Percentiles rank a stretch among this genome's conserved stretches.
Evolutionary conservation across 257 asterid species (phyloP).

Genomic region (Solanum bulbocastanum): DNA sequence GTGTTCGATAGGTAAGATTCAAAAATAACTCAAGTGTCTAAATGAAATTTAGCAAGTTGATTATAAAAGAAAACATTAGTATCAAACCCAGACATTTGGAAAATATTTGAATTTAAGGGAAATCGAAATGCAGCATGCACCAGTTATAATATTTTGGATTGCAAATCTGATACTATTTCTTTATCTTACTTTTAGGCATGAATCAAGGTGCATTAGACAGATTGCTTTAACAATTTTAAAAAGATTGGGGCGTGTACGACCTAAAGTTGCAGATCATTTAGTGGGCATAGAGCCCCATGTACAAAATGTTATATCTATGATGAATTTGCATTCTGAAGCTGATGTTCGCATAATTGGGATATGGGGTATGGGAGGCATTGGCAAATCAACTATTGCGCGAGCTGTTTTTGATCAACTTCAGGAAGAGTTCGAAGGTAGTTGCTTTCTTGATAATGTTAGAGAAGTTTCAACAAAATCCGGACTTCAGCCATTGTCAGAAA

Average conservation of each 20-base stretch:
- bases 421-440: neutral
- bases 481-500: neutral
- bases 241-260: neutral
- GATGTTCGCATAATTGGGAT: slow-evolving; percentile 6
- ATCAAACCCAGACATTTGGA: neutral
- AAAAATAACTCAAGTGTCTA: too few relatives aligned
- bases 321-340: neutral
- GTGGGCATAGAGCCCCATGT: slow-evolving; percentile 5
- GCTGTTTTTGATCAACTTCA: neutral
- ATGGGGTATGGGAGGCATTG: slow-evolving; percentile 13
- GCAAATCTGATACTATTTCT: neutral
- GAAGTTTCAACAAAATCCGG: slow-evolving; percentile 2
- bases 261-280: neutral
- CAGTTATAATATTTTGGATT: neutral
- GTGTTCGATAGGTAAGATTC: neutral
- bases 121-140: neutral
- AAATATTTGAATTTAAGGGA: neutral
- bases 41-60: too few relatives aligned
- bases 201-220: neutral
- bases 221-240: neutral
- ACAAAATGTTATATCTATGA: neutral
- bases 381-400: slow-evolving; percentile 9
- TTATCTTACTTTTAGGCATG: neutral
- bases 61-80: too few relatives aligned
- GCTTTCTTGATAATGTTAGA: slow-evolving; percentile 10